Base-by-base conservation (phyloP, 352 stramenopile species). In the Globisporangium acanthophoron region DNA sequence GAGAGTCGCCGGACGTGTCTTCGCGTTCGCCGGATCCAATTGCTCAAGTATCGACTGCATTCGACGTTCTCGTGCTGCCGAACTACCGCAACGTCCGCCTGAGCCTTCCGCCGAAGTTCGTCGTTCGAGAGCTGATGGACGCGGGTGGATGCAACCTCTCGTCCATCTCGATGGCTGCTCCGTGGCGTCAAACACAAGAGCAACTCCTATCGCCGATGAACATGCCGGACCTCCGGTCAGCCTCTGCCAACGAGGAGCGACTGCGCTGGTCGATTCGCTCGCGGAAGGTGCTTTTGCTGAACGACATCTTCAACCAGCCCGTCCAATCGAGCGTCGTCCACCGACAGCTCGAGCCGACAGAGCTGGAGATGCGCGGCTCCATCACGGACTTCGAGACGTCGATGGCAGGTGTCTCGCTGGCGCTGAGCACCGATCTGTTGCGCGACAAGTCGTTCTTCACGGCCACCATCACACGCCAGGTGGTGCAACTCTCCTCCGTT, bases 221-320 rank as follows among this genome's bases (percentile, higher is more conserved):
- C 20, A 15, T 20, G 8, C n/a, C 40, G 16, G 16, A 46, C 9
- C 40, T 46, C 7, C 40, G 2, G 1, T 3, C 16, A 46, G 5
- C 40, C 40, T 8, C 16, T 21, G 40, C 44, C 20, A 29, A 24
- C 44, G 18, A 62, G 1, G 59, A 65, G 37, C 45, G 39, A 7
- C 54, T 65, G 13, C 46, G 40, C 1, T 65, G 59, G 59, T 31
- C 18, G 18, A 56, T 65, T n/a, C 59, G 39, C 21, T 53, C 59
- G 18, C 45, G 29, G 6, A 18, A 27, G 20, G 29, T 65, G n/a
- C n/a, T 41, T 21, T 35, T 65, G 15, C 18, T 55, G 20, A 56
- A 56, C 31, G 52, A 65, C 13, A 50, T 33, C 37, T 46, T 56
- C 31, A 49, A 20, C 6, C 16, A 2, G 9, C 45, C 52, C 24